These are phyloP conservation scores for Anacardium occidentale DNA, from an alignment of 345 rosid genomes.

Conservation along the genomic window DNA sequence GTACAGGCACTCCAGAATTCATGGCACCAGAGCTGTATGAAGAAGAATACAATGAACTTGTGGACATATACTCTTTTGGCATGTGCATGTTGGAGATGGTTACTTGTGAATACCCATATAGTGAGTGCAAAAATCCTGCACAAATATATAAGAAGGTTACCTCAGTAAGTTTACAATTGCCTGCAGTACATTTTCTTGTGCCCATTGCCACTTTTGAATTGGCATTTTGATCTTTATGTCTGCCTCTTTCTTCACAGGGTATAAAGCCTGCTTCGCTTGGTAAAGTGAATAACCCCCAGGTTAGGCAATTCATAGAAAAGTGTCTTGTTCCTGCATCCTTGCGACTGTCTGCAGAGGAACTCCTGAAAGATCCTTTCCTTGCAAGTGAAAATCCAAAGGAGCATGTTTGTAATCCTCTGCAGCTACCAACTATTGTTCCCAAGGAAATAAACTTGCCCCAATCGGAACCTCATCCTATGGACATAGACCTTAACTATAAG, in stretches of 20 bases:
- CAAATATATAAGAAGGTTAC: conserved; percentile 84
- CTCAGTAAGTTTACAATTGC: conserved; percentile 44
- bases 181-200: neutral
- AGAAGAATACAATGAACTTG: conserved; percentile 82
- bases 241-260: conserved; percentile 42
- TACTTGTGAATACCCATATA: conserved; percentile 75
- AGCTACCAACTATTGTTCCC: conserved; percentile 30
- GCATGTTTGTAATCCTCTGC: conserved; percentile 17
- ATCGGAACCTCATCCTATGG: conserved; percentile 57
- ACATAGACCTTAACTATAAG: conserved; percentile 43
- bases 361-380: conserved; percentile 75
- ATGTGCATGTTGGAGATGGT: conserved; percentile 85
- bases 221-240: neutral
- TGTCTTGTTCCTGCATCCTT: conserved; percentile 71
- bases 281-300: conserved; percentile 66
- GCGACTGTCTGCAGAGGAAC: conserved; percentile 68
- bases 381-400: conserved; percentile 43
- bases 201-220: neutral
- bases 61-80: conserved; percentile 82
- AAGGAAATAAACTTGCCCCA: conserved; percentile 30
- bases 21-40: conserved; percentile 96
- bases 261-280: conserved; percentile 71
- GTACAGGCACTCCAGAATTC: conserved; percentile 81
- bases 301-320: conserved; percentile 78
- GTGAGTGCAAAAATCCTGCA: conserved; percentile 74